Evolutionary conservation across 306 rosid genomes (phyloP).

Genomic region (Dalbergia cultrata): DNA sequence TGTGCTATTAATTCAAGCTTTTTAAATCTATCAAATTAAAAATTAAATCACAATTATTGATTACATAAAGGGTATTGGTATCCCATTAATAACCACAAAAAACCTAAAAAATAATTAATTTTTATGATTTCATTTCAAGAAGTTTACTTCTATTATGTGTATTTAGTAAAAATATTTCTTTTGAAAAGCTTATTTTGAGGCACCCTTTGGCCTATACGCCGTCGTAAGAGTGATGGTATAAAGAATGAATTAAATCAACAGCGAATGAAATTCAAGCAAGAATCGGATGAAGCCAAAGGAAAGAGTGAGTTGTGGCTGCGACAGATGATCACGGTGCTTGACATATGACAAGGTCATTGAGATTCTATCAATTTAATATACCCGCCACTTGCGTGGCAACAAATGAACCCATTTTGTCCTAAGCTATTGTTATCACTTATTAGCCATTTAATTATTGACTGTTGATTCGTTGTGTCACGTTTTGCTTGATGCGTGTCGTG

Average conservation of each 20-base stretch:
- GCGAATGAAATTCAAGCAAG: neutral
- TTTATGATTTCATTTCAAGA: too few species aligned
- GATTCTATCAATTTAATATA: neutral
- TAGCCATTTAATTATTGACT: constrained; percentile 13
- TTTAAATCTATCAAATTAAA: too few species aligned
- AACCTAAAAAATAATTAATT: too few species aligned
- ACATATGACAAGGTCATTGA: constrained; percentile 18
- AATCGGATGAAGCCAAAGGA: neutral
- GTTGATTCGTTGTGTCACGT: constrained; percentile 54
- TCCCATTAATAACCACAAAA: too few species aligned
- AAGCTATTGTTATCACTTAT: neutral
- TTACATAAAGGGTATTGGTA: too few species aligned
- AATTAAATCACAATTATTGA: too few species aligned
- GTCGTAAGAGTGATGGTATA: neutral
- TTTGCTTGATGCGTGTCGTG: constrained; percentile 52
- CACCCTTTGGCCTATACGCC: too few species aligned
- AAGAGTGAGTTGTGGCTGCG: constrained; percentile 35
- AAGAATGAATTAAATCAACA: neutral
- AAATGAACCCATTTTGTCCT: constrained; percentile 4
- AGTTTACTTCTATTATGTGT: too few species aligned
- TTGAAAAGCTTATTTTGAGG: too few species aligned
- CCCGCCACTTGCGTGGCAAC: constrained; percentile 12
- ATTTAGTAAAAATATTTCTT: too few species aligned
- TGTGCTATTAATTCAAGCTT: too few species aligned
- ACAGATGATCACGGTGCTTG: constrained; percentile 28